Evolutionary conservation across 2,329 filamentous ascomycete species (phyloP), one percentile per base, ranked within the genome.

Genomic region (Sporothrix sp.): DNA sequence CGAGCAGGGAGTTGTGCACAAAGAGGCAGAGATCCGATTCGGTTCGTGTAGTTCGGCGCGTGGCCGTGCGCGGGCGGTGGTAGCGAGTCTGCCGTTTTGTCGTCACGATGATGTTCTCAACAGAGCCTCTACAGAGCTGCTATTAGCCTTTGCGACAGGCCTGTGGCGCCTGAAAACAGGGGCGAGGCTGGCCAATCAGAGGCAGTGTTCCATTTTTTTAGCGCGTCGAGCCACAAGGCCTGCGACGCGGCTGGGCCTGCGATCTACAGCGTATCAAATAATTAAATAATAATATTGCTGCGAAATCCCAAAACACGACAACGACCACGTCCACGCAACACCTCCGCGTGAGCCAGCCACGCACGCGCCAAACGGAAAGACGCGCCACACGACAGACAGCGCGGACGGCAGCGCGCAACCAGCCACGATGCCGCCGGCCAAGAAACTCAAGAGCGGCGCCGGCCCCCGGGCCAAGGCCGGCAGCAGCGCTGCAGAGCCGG

Each of bases 381-480:
- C 10, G 30, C 11, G 11, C 21, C 8, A 9, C 30, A 32, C 39
- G 7, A 23, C 18, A n/a, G 14, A 16, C n/a, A 21, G 4, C 23
- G 16, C 20, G 10, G 2, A 27, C 14, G 21, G 25, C 16, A n/a
- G 21, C 18, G 27, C 32, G 10, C 21, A 16, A 21, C 51, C 55
- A 52, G 53, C 54, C 56, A 54, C 43, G 56, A 80, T 81, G 78
- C 76, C 77, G 59, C 78, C 71, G 58, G 74, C 76, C 55, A 81
- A 81, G 67, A 72, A 77, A 63, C 71, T 75, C 57, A 79, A 74
- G 66, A 73, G 71, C 64, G 68, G 68, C 59, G 67, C 70, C 54
- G 68, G 68, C 57, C 64, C 70, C 54, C 66, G 67, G 60, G 60
- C 67, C 39, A 67, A 70, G 56, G 63, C 68, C 48, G 63, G 61